Evolutionary conservation across 768 basidiomycete species (phyloP).

Genomic region (Lentinus tigrinus): DNA sequence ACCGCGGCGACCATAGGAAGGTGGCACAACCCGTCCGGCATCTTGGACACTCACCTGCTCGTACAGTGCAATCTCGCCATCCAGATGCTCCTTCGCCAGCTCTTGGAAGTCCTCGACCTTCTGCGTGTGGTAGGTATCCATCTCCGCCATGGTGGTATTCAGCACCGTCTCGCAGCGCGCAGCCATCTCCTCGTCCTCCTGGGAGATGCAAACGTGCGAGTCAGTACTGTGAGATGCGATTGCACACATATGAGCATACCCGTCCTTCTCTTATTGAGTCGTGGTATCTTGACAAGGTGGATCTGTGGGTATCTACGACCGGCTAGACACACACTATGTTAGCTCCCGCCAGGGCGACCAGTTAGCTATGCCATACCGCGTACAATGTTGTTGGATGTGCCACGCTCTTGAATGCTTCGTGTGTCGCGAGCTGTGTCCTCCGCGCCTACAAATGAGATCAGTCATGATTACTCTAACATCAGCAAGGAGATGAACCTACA

Average conservation of each 20-base stretch:
- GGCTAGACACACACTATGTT: conserved; percentile 40
- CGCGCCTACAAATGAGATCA: conserved; percentile 52
- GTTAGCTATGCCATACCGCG: conserved; percentile 42
- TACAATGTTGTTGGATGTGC: conserved; percentile 76
- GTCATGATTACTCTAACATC: background rate
- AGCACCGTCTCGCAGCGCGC: conserved; percentile 84
- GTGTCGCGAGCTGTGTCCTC: conserved; percentile 67
- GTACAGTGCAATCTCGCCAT: conserved; percentile 74
- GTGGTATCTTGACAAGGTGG: conserved; percentile 64
- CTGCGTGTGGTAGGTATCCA: conserved; percentile 76
- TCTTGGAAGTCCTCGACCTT: conserved; percentile 67
- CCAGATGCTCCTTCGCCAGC: conserved; percentile 65
- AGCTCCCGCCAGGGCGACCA: background rate
- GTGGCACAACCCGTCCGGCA: background rate
- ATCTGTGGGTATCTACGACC: conserved; percentile 71
- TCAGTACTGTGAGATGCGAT: no score
- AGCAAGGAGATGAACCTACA: conserved; percentile 38
- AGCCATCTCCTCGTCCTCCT: conserved; percentile 65
- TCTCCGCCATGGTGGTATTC: conserved; percentile 86
- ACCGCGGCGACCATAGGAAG: background rate
- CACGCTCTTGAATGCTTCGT: conserved; percentile 72
- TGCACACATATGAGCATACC: conserved; percentile 25
- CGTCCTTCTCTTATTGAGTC: conserved; percentile 44
- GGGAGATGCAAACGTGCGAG: background rate
- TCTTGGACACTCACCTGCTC: conserved; percentile 51